These are phyloP conservation scores for Candida oleophila DNA, from an alignment of 805 yeast species.

Conservation along the genomic window DNA sequence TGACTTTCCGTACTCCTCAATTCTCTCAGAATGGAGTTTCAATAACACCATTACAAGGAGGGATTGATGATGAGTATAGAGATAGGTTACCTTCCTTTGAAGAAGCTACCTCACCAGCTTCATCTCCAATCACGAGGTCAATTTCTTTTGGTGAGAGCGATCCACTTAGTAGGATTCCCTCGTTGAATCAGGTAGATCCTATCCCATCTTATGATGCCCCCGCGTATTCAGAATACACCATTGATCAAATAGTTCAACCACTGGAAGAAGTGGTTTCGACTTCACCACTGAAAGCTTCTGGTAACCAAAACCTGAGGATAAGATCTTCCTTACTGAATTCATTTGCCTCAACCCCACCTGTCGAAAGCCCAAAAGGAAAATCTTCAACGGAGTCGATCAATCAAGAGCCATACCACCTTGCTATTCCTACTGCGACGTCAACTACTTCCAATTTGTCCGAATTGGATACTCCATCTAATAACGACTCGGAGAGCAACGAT, in stretches of 20 bases:
- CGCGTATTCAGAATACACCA: conserved; percentile 12
- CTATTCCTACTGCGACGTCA: background rate
- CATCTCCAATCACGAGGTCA: conserved; percentile 36
- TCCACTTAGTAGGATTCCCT: conserved; percentile 35
- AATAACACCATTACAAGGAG: conserved; percentile 25
- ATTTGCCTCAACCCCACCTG: conserved; percentile 24
- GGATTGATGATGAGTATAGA: conserved; percentile 9
- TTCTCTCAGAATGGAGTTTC: conserved; percentile 25
- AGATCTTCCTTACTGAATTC: conserved; percentile 30
- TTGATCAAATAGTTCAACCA: conserved; percentile 27
- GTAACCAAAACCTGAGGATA: conserved; percentile 11
- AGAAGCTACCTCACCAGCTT: conserved; percentile 50
- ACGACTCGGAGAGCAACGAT: conserved; percentile 1
- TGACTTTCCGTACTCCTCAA: background rate
- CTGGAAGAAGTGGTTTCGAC: background rate
- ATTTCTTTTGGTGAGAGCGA: conserved; percentile 38
- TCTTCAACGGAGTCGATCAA: background rate
- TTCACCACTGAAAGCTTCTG: background rate
- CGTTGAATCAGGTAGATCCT: conserved; percentile 26
- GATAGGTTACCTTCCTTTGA: conserved; percentile 60
- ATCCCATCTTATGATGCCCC: conserved; percentile 33
- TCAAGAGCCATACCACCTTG: background rate
- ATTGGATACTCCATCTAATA: background rate
- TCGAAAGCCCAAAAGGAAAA: background rate
- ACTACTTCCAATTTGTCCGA: background rate